Evolutionary conservation across 768 basidiomycete genomes (phyloP), one percentile per base, ranked within the genome.

Genomic region (Amanita rubescens): DNA sequence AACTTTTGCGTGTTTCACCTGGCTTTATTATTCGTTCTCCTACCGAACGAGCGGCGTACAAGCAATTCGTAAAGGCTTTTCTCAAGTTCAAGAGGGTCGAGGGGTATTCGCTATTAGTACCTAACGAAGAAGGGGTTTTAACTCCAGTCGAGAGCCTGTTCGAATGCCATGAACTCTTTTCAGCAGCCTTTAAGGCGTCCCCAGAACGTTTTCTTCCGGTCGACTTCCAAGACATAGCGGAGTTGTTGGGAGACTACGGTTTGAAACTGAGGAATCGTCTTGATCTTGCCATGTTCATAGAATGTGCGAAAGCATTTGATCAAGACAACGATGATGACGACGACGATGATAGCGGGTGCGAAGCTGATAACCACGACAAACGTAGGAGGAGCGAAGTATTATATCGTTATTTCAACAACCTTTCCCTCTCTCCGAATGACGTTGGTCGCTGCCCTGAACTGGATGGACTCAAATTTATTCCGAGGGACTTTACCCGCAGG

Each of bases 401-500:
- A 0, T 77, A 69, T 51, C 54, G 56, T 1, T 63, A 62, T 2
- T 67, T 62, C 34, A 57, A 69, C n/a, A 57, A 59, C 14, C 58
- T 76, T 9, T 71, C 75, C 0, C 51, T 73, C 52, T 57, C 69
- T 25, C 30, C 32, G 1, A 47, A 58, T 11, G 49, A 58, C 11
- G 42, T 46, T 8, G 11, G 59, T 24, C 54, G 39, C 2, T 77
- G 74, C 73, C 45, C 38, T 3, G 44, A 58, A 15, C 48, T 77
- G 12, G 69, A 74, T 45, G 33, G 59, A 10, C 48, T 72, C 5
- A 55, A 63, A 1, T 80, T 80, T 55, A 68, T 79, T 35, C 76
- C 77, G 3, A 64, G 74, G 1, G 46, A 61, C n/a, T 54, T 52
- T 6, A 45, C 56, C 15, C 55, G 55, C 12, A 59, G 62, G n/a